Base-by-base conservation (phyloP, 805 yeast species). In the Wickerhamomyces kurtzmanii region DNA sequence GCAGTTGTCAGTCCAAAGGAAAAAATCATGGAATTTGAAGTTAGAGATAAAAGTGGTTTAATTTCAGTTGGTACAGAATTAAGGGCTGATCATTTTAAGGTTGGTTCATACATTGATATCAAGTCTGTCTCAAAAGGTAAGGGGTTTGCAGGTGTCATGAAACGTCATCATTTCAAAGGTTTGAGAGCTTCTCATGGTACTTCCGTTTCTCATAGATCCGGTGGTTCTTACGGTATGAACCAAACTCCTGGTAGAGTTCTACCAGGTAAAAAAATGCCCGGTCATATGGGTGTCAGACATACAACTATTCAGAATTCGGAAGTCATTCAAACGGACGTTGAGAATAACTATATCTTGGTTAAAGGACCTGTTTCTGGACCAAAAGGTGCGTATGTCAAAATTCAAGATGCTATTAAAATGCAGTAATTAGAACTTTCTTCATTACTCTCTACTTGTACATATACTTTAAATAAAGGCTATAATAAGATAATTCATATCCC, bases 261-360 rank as follows among this genome's bases (percentile, higher is more conserved):
- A 37, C 97, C 96, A 11, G 97, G 96, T 15, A 87, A 84, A 62
- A 89, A 86, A 59, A 89, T 91, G 98, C 94, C 97, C 20, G 98
- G 98, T 39, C 82, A 83, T 55, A 79, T 87, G 91, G 98, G 98
- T 40, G 77, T 72, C 36, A 65, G 70, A 31, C 65, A 62, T 42
- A 69, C 71, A 36, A 89, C 97, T 4, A 70, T 75, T 15, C 81
- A 75, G 51, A 87, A 85, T 52, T 65, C 75, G 15, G 67, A 76
- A 49, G 77, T 91, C 14, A 61, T 91, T 47, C 81, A 80, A 49
- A 78, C 78, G 8, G 87, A 83, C 51, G 85, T 78, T 25, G 86
- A 70, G 29, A 73, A 76, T 31, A 95, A 94, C 8, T 75, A 84
- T 31, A 61, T 91, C 28, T 61, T 87, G 28, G 77, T 87, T 24